Evolutionary conservation across 2,329 filamentous ascomycete genomes (phyloP), one percentile per base, ranked within the genome.

Genomic region (Didymella pinodella): DNA sequence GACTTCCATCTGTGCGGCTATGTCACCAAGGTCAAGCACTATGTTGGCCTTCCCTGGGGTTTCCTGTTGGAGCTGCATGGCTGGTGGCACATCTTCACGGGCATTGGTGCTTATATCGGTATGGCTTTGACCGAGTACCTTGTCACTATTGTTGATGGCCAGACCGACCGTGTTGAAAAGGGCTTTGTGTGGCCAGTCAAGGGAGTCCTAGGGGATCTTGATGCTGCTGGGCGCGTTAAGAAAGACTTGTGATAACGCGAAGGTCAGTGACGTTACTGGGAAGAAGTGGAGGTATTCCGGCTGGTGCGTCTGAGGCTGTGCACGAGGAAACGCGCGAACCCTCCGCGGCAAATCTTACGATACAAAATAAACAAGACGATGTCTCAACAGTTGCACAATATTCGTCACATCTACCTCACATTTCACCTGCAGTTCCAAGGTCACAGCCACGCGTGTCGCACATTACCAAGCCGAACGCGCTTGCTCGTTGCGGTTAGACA

Each of bases 71-170:
- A 88, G 73, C 67, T 88, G 14, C 86, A 88, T 65, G 86, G 85
- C 0, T 88, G 85, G 86, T 88, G 86, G 86, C 86, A 88, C 65
- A 73, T 88, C 16, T 74, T 87, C 26, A 88, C 86, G 0, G 86
- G 84, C 0, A 75, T 85, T 20, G 82, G 84, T 0, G 84, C 85
- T 4, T 80, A 79, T 25, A 68, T 72, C 2, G 75, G 75, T 18
- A 78, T 78, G 73, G 74, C 75, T 31, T 54, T 77, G 2, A 72
- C 73, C 0, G 75, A 77, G 64, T 75, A 76, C 43, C 66, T 78
- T 7, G 72, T 75, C 28, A 75, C 74, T 0, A 64, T 73, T 7
- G 65, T 72, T 20, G 70, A 73, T 22, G 71, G 67, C 6, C 64
- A 64, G 38, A 70, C 63, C 3, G 66, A 65, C 25, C 56, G 61